Conservation (phyloP, 2,329 filamentous ascomycete genomes). For the Colletotrichum ledebouriae region DNA sequence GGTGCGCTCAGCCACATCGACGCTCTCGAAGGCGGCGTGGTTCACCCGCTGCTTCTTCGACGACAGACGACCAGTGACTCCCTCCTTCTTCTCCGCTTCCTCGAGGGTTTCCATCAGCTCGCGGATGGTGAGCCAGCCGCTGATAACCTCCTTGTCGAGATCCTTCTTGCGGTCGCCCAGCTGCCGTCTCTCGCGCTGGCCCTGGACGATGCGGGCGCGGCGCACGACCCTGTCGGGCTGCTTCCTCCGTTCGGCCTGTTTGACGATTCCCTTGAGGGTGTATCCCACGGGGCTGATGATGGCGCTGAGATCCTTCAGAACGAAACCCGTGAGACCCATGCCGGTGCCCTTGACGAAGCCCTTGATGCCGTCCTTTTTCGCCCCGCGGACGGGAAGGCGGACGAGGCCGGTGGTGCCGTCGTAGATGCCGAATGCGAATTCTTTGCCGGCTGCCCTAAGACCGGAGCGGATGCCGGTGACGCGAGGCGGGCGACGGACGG, state of each 20-base stretch:
- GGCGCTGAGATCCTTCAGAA: conserved; percentile 75
- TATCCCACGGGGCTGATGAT: conserved; percentile 72
- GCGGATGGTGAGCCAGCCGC: conserved; percentile 59
- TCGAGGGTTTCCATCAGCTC: conserved; percentile 56
- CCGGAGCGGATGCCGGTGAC: conserved; percentile 77
- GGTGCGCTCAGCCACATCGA: conserved; percentile 60
- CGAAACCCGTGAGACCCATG: conserved; percentile 73
- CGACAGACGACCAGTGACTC: conserved; percentile 50
- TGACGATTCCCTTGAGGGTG: conserved; percentile 73
- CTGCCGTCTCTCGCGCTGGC: conserved; percentile 59
- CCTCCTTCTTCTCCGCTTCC: conserved; percentile 50
- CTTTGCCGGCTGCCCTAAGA: conserved; percentile 70
- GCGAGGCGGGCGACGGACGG: conserved; percentile 72
- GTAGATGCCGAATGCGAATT: conserved; percentile 74
- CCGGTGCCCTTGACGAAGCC: conserved; percentile 68
- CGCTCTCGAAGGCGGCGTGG: conserved; percentile 63
- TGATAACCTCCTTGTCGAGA: conserved; percentile 50
- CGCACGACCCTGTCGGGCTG: conserved; percentile 68
- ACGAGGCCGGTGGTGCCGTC: conserved; percentile 76
- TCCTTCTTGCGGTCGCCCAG: conserved; percentile 52
- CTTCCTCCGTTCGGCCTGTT: conserved; percentile 67
- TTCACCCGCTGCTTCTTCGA: conserved; percentile 55
- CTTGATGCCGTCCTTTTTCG: conserved; percentile 63
- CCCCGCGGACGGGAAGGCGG: conserved; percentile 69
- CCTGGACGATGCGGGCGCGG: conserved; percentile 70